These are phyloP conservation scores for Sinapis alba DNA, from an alignment of 441 rosid genomes.

Conservation along the genomic window DNA sequence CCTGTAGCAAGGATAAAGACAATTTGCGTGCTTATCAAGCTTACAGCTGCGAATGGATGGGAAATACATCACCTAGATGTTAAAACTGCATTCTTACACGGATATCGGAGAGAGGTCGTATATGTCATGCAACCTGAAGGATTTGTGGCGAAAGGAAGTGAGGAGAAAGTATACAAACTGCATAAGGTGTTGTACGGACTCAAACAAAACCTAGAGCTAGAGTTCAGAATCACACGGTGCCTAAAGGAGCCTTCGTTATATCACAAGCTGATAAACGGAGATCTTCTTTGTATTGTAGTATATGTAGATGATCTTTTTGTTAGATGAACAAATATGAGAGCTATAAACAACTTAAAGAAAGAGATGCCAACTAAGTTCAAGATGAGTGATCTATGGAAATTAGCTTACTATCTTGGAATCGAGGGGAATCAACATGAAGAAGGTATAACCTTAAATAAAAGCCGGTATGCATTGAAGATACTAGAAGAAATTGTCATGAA, in stretches of 20 bases:
- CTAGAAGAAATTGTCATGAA: neutral
- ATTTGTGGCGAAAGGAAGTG: neutral
- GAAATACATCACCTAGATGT: neutral
- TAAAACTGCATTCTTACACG: neutral
- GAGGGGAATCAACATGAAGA: neutral
- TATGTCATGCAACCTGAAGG: neutral
- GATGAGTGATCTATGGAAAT: neutral
- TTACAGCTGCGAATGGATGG: neutral
- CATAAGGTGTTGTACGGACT: neutral
- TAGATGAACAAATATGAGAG: neutral
- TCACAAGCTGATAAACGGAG: neutral
- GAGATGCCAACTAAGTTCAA: neutral
- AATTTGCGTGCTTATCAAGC: neutral
- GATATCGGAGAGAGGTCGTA: neutral
- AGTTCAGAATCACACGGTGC: neutral
- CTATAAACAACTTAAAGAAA: neutral
- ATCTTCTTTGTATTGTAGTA: neutral
- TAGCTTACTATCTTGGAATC: neutral
- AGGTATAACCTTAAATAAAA: neutral
- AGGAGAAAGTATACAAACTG: neutral
- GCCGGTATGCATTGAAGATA: neutral
- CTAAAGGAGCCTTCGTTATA: neutral
- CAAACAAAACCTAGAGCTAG: neutral
- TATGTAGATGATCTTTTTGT: neutral
- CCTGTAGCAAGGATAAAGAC: neutral